phyloP scores from a whole-genome alignment of 2,329 filamentous ascomycete genomes.

The Gnomoniopsis sp. region DNA sequence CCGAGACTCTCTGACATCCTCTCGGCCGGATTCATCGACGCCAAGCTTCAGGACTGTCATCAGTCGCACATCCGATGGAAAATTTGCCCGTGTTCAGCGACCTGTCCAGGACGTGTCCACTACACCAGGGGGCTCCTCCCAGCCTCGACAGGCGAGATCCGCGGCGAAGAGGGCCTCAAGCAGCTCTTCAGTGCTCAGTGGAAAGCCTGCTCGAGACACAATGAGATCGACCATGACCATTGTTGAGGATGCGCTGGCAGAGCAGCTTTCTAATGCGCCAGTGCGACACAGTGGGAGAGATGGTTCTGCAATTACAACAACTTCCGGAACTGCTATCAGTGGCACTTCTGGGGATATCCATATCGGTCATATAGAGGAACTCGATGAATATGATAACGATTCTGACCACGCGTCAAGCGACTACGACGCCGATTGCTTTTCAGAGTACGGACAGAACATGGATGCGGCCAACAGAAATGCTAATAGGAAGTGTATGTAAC shows the following conservation, averaged over 20 bases:
- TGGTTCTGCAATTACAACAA: not conserved
- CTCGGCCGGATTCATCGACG: not conserved
- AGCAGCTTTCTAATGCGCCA: conserved; percentile 1
- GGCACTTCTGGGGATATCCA: conserved; percentile 4
- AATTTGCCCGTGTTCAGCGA: not conserved
- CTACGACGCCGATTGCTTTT: not conserved
- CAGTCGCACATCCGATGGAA: conserved; percentile 6
- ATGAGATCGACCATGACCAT: conserved; percentile 7
- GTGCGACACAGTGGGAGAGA: not conserved
- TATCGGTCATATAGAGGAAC: conserved; percentile 2
- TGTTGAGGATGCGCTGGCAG: conserved; percentile 5
- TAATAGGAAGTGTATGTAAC: conserved; percentile 1
- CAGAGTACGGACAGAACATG: not conserved
- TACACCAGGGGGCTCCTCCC: not conserved
- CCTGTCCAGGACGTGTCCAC: not conserved
- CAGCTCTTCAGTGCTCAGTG: not conserved
- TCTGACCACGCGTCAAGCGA: not conserved
- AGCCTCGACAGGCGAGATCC: not conserved
- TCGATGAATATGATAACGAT: not conserved
- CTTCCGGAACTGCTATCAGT: not conserved
- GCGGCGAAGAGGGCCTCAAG: not conserved
- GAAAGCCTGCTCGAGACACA: not conserved
- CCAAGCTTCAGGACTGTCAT: conserved; percentile 1
- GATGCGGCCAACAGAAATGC: not conserved
- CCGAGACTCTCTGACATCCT: not conserved